phyloP scores from a whole-genome alignment of 140 eudicot species.

The Oenanthe javanica region DNA sequence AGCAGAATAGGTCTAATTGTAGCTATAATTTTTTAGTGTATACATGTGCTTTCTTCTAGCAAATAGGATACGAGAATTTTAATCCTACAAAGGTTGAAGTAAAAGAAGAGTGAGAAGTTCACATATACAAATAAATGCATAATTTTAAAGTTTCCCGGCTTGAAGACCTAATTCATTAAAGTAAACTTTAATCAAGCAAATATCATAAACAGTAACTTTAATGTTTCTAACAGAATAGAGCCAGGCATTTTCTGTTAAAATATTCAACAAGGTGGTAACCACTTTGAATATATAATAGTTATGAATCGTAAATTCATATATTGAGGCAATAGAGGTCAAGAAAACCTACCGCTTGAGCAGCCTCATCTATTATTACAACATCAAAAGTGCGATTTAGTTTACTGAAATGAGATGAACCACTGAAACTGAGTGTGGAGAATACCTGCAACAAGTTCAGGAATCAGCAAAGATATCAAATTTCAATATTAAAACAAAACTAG shows the following conservation, averaged over 20 bases:
- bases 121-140: not conserved
- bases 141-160: not conserved
- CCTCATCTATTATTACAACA: slow-evolving; percentile 95
- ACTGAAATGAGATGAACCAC: slow-evolving; percentile 76
- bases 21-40: not conserved
- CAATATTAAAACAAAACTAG: not conserved
- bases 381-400: slow-evolving; percentile 72
- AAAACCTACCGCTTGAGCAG: slow-evolving; percentile 96
- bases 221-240: not conserved
- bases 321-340: slow-evolving; percentile 15
- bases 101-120: not conserved
- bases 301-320: not conserved
- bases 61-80: not conserved
- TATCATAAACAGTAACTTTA: not conserved
- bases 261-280: not conserved
- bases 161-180: not conserved
- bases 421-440: slow-evolving; percentile 96
- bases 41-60: not conserved
- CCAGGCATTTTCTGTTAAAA: not conserved
- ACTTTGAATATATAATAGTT: not conserved
- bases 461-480: slow-evolving; percentile 1
- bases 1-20: not conserved
- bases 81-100: not conserved
- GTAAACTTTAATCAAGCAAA: not conserved
- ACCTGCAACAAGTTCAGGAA: slow-evolving; percentile 49